Evolutionary conservation across 495 filamentous ascomycete species (phyloP), one percentile per base, ranked within the genome.

Genomic region (Penicillium odoratum): DNA sequence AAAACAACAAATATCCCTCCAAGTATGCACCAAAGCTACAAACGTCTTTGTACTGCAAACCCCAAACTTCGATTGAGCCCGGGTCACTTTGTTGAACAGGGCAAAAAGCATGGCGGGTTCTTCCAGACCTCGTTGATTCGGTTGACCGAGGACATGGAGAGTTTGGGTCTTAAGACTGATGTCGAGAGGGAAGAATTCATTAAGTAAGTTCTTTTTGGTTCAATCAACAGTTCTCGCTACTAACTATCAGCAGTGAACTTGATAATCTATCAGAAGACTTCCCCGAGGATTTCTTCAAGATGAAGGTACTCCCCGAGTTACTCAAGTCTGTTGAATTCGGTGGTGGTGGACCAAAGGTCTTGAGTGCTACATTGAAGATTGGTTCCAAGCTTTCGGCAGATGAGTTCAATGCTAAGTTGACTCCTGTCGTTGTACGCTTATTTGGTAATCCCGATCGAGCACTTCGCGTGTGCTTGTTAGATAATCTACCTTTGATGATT

Each of bases 311-410:
- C 15, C 94, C 94, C 1, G 94, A 98, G 69, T 77, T 98, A n/a
- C 78, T 98, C 0, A 98, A 97, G 65, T 94, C 92, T 0, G 91
- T 98, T 8, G 94, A 98, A 64, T 98, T 97, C 72, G 95, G 94
- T 26, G 94, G 94, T 26, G 94, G 95, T 42, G 94, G 94, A 0
- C 88, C 93, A 0, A 97, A 96, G 64, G 92, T 95, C 6, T 92
- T 98, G 55, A 75, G 79, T 0, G 85, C 93, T 6, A 89, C 96
- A 16, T 85, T 97, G 76, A 94, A 94, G 64, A 96, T 98, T 64
- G 86, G 89, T 11, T 77, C 84, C 28, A 97, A 96, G 64, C 69
- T 98, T 28, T 84, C 91, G 0, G 87, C 88, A 51, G 94, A 97
- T 2, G 93, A 98, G 68, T 98, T 92, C 71, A 92, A 95, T 36